Evolutionary conservation across 176 grass and related monocot species (phyloP).

Genomic region (Musa schizocarpa): DNA sequence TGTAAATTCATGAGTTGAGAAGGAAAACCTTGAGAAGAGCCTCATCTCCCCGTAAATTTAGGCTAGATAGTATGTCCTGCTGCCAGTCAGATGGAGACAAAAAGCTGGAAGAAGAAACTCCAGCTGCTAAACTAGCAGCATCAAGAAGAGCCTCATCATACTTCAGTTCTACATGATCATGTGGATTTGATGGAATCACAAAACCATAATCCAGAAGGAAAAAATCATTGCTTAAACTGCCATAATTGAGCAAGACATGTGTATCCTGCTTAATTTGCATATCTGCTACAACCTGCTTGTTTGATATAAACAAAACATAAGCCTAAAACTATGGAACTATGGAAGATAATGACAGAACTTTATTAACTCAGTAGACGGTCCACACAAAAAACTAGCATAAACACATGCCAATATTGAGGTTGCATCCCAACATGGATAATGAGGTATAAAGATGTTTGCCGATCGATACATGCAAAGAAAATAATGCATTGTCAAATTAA

Average conservation of each 20-base stretch:
- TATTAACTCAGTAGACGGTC: not conserved
- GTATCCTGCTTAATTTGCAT: slow-evolving; percentile 49
- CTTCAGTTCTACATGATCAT: slow-evolving; percentile 74
- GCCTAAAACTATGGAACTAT: not conserved
- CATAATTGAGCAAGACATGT: slow-evolving; percentile 73
- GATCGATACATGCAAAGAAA: not conserved
- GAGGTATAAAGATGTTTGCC: not conserved
- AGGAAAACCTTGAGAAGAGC: slow-evolving; percentile 50
- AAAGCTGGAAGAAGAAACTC: slow-evolving; percentile 66
- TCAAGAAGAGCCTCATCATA: slow-evolving; percentile 84
- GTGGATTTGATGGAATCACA: slow-evolving; percentile 66
- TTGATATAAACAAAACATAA: slow-evolving; percentile 1
- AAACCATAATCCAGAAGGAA: slow-evolving; percentile 97
- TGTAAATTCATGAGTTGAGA: slow-evolving; percentile 1
- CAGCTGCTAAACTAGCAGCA: slow-evolving; percentile 83
- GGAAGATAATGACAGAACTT: not conserved
- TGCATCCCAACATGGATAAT: not conserved
- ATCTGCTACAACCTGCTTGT: slow-evolving; percentile 60
- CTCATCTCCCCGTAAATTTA: slow-evolving; percentile 68
- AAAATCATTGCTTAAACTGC: slow-evolving; percentile 80
- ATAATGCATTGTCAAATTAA: not conserved
- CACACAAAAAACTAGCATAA: not conserved
- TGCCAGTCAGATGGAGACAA: slow-evolving; percentile 73
- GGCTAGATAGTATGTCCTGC: slow-evolving; percentile 50
- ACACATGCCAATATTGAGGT: not conserved